These are phyloP conservation scores for Pythium oligandrum DNA, from an alignment of 352 stramenopile genomes.

Conservation along the genomic window DNA sequence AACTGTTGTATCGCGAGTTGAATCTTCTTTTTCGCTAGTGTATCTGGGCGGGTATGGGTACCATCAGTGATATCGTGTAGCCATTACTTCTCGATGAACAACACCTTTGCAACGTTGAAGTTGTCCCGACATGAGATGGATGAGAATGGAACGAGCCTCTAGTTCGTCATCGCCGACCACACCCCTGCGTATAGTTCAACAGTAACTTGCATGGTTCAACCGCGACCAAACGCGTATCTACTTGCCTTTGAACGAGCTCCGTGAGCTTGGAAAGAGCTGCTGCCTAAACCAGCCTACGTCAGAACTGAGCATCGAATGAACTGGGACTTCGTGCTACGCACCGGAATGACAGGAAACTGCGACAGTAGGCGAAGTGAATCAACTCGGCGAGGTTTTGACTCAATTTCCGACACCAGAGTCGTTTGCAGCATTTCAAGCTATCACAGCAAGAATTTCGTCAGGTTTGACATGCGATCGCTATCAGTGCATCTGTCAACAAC, in stretches of 20 bases:
- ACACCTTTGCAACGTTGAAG: conserved; percentile 20
- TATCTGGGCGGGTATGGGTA: too few species aligned
- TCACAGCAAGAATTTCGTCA: too few species aligned
- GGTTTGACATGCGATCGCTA: too few species aligned
- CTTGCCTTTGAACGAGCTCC: too few species aligned
- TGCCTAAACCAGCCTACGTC: background rate
- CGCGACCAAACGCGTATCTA: too few species aligned
- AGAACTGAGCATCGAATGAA: too few species aligned
- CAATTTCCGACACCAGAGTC: conserved; percentile 7
- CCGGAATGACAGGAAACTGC: conserved; percentile 3
- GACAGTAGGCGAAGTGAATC: conserved; percentile 14
- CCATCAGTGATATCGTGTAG: conserved; percentile 6
- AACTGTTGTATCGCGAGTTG: too few species aligned
- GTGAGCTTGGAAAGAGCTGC: background rate
- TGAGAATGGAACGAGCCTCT: conserved; percentile 2
- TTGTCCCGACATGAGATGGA: conserved; percentile 14
- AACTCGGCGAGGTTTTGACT: conserved; percentile 3
- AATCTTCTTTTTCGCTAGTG: too few species aligned
- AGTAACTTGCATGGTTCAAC: too few species aligned
- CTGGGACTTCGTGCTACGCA: background rate
- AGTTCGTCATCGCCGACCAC: background rate
- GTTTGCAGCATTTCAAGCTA: conserved; percentile 13
- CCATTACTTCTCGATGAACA: conserved; percentile 3
- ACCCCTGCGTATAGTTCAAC: conserved; percentile 6
- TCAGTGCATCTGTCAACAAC: too few species aligned